A percentile compares a stretch with the other conserved stretches of the same genome.
These are phyloP conservation scores for Musa acuminata DNA, from an alignment of 176 grass and related monocot genomes.

Conservation along the genomic window DNA sequence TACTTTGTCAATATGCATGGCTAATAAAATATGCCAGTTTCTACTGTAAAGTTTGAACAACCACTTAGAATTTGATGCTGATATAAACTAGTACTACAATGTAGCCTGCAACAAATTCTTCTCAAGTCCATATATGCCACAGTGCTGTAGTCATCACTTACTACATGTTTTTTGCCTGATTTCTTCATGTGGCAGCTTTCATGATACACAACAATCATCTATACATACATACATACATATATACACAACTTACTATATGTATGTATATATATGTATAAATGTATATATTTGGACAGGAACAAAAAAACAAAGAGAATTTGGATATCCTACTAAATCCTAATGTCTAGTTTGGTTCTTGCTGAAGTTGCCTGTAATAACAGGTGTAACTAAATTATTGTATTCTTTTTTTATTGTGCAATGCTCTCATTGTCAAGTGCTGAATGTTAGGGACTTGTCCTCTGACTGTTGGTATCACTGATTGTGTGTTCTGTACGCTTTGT, in stretches of 20 bases:
- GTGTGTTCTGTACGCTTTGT: too few species aligned
- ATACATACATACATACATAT: too few species aligned
- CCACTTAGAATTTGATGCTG: too few species aligned
- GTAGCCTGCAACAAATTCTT: neutral
- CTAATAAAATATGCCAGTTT: neutral
- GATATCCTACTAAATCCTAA: neutral
- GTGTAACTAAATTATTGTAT: too few species aligned
- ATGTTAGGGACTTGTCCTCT: neutral
- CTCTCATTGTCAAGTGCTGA: neutral
- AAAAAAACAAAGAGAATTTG: neutral
- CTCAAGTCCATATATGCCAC: neutral
- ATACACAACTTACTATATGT: too few species aligned
- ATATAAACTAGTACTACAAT: too few species aligned
- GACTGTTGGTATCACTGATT: neutral
- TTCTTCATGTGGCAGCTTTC: too few species aligned
- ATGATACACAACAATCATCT: too few species aligned
- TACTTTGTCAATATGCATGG: neutral
- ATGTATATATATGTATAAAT: too few species aligned
- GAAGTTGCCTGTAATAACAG: neutral
- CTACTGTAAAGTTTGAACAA: neutral
- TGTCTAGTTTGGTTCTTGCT: neutral
- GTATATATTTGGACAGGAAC: neutral
- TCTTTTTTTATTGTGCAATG: too few species aligned
- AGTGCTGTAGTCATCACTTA: too few species aligned
- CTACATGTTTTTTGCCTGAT: too few species aligned